A percentile compares a stretch with the other conserved stretches of the same genome.
phyloP scores from a whole-genome alignment of 2,329 filamentous ascomycete species.

The Neocucurbitaria cava region DNA sequence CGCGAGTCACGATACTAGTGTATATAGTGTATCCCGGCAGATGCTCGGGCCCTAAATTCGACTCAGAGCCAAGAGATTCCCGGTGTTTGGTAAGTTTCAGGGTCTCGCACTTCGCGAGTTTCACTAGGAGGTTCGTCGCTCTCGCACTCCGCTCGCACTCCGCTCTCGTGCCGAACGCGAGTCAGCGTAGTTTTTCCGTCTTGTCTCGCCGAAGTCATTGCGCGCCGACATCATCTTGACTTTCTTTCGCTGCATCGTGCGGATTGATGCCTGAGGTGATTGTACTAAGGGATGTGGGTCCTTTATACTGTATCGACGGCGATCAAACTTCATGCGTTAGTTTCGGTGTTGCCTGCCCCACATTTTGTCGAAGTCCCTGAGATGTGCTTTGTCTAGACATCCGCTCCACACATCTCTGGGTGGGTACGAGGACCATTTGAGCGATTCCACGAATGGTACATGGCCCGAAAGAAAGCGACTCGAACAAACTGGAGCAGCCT shows the following conservation, averaged over 20 bases:
- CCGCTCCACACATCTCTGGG: no score
- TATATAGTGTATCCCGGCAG: neutral
- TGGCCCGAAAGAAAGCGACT: no score
- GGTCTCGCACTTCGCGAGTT: neutral
- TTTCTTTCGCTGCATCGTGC: neutral
- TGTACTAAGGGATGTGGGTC: no score
- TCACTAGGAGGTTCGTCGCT: no score
- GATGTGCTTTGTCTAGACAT: no score
- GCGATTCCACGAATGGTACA: no score
- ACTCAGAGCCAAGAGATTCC: neutral
- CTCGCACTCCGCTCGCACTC: neutral
- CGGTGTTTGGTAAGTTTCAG: conserved; percentile 12
- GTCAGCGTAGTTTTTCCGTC: neutral
- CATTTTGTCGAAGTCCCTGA: no score
- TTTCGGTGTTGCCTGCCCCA: no score
- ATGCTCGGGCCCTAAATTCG: neutral
- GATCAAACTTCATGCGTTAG: no score
- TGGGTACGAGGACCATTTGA: no score
- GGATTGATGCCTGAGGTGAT: neutral
- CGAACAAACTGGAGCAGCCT: no score
- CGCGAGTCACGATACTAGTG: neutral
- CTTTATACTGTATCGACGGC: no score
- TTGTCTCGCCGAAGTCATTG: neutral
- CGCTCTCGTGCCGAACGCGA: neutral
- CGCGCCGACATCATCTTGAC: neutral